These are phyloP conservation scores for Suhomyces taliae DNA, from an alignment of 1,139 yeast genomes.

Conservation along the genomic window DNA sequence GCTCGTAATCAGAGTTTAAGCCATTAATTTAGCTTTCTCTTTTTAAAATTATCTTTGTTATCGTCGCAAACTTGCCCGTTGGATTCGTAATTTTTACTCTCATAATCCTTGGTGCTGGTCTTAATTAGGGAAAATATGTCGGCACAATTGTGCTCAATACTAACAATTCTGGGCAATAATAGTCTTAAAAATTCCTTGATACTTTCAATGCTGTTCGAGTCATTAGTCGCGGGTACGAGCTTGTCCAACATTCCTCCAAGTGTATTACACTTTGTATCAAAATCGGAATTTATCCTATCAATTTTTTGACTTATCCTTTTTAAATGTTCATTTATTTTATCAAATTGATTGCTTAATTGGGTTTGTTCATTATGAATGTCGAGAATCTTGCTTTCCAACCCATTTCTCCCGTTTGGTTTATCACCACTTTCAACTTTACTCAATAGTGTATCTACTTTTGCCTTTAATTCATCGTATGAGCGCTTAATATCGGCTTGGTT, in stretches of 20 bases:
- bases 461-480: neutral
- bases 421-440: neutral
- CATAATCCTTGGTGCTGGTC: neutral
- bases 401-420: neutral
- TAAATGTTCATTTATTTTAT: neutral
- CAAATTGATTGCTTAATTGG: neutral
- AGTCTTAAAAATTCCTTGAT: constrained; percentile 23
- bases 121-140: neutral
- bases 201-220: constrained; percentile 7
- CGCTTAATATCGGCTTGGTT: neutral
- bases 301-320: neutral
- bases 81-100: neutral
- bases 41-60: neutral
- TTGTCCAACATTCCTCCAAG: neutral
- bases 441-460: neutral
- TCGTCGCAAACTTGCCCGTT: too few species aligned
- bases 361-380: neutral
- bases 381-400: neutral
- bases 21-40: neutral
- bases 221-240: neutral
- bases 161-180: constrained; percentile 22
- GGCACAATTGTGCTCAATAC: constrained; percentile 16
- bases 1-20: too few species aligned
- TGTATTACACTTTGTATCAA: neutral
- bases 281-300: neutral